phyloP scores from a whole-genome alignment of 495 filamentous ascomycete genomes.

The Letharia columbiana region DNA sequence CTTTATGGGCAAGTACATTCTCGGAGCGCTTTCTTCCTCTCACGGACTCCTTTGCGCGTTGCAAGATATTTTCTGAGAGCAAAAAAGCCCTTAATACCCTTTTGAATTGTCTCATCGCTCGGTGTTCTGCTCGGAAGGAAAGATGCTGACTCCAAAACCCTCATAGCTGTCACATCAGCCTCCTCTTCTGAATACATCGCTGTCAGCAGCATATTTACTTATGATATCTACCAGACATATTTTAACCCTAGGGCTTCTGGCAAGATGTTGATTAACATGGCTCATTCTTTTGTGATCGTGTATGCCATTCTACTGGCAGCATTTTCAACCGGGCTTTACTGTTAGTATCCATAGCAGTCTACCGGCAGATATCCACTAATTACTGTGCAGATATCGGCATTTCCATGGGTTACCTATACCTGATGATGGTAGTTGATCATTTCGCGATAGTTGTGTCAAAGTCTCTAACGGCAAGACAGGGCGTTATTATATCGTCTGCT shows the following conservation, averaged over 20 bases:
- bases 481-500: slow-evolving; percentile 78
- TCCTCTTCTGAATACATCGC: slow-evolving; percentile 87
- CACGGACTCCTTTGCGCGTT: neutral
- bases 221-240: slow-evolving; percentile 73
- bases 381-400: slow-evolving; percentile 41
- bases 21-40: neutral
- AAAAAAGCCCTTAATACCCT: neutral
- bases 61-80: neutral
- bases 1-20: slow-evolving; percentile 28
- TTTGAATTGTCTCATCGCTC: neutral
- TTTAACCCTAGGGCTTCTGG: slow-evolving; percentile 49
- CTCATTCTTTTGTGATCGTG: slow-evolving; percentile 62
- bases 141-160: neutral
- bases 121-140: neutral
- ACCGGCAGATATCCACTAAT: neutral
- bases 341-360: slow-evolving; percentile 28
- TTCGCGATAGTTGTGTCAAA: neutral
- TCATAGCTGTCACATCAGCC: slow-evolving; percentile 93
- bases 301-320: slow-evolving; percentile 80
- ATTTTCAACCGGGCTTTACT: slow-evolving; percentile 76
- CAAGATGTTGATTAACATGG: slow-evolving; percentile 75
- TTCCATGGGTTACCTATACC: slow-evolving; percentile 68
- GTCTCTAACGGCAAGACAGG: slow-evolving; percentile 27
- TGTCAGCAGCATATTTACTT: slow-evolving; percentile 87
- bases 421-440: slow-evolving; percentile 54